Percentiles rank a stretch among this genome's conserved stretches.
Conservation (phyloP, 176 grass and related monocot genomes). For the Puccinellia tenuiflora region DNA sequence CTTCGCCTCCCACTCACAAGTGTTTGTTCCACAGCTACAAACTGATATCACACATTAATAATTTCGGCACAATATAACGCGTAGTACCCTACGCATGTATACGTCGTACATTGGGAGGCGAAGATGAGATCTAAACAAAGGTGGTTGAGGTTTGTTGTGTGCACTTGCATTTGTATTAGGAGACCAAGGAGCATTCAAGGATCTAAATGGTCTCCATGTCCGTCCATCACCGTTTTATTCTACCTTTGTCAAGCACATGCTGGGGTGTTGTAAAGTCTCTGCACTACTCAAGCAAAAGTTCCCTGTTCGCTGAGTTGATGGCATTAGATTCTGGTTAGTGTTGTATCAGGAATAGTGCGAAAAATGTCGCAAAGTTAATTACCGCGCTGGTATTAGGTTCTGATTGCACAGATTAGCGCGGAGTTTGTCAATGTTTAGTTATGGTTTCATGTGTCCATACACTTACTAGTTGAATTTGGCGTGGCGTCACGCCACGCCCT, state of each 20-base stretch:
- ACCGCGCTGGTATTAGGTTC: background rate
- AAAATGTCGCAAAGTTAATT: background rate
- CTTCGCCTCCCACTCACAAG: background rate
- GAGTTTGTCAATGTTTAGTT: background rate
- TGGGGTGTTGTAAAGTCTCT: background rate
- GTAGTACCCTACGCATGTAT: background rate
- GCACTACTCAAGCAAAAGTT: background rate
- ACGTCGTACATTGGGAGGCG: background rate
- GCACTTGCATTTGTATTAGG: background rate
- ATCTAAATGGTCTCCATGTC: conserved; percentile 30
- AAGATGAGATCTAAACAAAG: conserved; percentile 10
- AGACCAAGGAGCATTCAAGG: conserved; percentile 32
- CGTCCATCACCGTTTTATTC: background rate
- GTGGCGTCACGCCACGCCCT: no score
- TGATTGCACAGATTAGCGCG: background rate
- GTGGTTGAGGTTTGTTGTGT: conserved; percentile 4
- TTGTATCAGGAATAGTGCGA: background rate
- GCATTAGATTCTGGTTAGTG: background rate
- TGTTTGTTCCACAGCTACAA: background rate
- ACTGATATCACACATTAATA: background rate
- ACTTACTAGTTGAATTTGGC: no score
- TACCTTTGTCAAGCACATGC: conserved; percentile 27
- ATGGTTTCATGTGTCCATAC: background rate
- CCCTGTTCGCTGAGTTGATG: background rate
- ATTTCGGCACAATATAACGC: background rate